phyloP scores from a whole-genome alignment of 495 filamentous ascomycete genomes.

The Xylaria castorea region DNA sequence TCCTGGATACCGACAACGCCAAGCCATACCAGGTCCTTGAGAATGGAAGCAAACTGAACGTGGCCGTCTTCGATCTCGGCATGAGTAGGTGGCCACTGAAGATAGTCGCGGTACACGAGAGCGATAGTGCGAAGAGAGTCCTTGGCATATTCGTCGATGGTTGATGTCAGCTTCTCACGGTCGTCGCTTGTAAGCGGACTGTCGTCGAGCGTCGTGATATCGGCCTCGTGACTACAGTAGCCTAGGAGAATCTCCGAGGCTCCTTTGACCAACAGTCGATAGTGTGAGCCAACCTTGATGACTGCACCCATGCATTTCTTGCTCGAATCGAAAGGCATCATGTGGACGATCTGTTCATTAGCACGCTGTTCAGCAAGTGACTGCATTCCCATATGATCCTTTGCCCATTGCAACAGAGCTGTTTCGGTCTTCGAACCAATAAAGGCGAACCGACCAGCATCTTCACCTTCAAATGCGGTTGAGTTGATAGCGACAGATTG shows the following conservation, averaged over 20 bases:
- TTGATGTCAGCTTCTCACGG: constrained; percentile 48
- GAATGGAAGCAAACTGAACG: constrained; percentile 70
- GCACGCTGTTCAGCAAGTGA: constrained; percentile 63
- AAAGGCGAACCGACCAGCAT: constrained; percentile 64
- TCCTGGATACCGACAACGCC: constrained; percentile 80
- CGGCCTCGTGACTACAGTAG: constrained; percentile 59
- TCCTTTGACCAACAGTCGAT: constrained; percentile 72
- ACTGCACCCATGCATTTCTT: constrained; percentile 78
- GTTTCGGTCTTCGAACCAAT: constrained; percentile 81
- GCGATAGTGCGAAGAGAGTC: constrained; percentile 79
- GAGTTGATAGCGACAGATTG: constrained; percentile 76
- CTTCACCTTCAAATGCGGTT: constrained; percentile 75
- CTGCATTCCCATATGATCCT: constrained; percentile 68
- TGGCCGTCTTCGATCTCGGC: constrained; percentile 64
- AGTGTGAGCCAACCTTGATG: constrained; percentile 58
- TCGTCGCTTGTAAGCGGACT: constrained; percentile 44
- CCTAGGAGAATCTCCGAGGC: constrained; percentile 73
- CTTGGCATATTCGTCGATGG: constrained; percentile 70
- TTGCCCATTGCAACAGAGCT: constrained; percentile 69
- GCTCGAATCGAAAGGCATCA: constrained; percentile 72
- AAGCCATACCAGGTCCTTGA: constrained; percentile 70
- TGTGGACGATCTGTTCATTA: constrained; percentile 63
- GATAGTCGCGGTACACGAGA: constrained; percentile 75
- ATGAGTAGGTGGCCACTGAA: constrained; percentile 73
- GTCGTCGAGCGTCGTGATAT: constrained; percentile 30